These are phyloP conservation scores for Nemania sp. DNA, from an alignment of 2,329 filamentous ascomycete genomes.

Conservation along the genomic window DNA sequence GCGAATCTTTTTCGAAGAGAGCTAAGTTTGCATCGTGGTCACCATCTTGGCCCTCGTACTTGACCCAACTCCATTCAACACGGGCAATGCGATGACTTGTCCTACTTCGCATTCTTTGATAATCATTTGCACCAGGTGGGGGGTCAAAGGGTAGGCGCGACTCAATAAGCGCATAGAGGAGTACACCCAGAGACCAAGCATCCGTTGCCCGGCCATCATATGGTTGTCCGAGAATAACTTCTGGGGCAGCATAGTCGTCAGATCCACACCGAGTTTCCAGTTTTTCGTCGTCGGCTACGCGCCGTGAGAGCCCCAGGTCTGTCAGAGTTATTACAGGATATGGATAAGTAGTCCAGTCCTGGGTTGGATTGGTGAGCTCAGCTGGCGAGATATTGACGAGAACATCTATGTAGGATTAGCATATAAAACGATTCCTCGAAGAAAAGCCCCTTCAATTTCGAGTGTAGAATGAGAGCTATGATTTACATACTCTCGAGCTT, in stretches of 20 bases:
- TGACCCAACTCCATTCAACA: conserved; percentile 95
- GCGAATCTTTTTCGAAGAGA: conserved; percentile 71
- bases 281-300: conserved; percentile 85
- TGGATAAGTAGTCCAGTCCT: conserved; percentile 80
- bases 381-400: conserved; percentile 83
- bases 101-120: conserved; percentile 79
- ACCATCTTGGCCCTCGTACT: conserved; percentile 84
- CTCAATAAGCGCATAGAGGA: conserved; percentile 93
- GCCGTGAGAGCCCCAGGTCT: conserved; percentile 89
- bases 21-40: conserved; percentile 79
- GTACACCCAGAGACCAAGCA: conserved; percentile 93
- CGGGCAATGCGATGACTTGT: conserved; percentile 95
- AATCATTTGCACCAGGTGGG: conserved; percentile 81
- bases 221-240: conserved; percentile 93
- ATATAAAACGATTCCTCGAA: conserved; percentile 27
- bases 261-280: conserved; percentile 95
- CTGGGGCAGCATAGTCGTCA: conserved; percentile 96
- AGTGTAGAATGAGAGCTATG: not conserved
- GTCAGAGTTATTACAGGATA: conserved; percentile 89
- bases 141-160: conserved; percentile 94
- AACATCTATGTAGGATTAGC: conserved; percentile 72
- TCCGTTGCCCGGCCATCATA: conserved; percentile 95
- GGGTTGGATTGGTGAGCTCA: conserved; percentile 71
- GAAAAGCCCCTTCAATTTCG: conserved; percentile 22
- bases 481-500: conserved; percentile 86